Base-by-base conservation (phyloP, 208 protist species). In the Balamuthia mandrillaris region DNA sequence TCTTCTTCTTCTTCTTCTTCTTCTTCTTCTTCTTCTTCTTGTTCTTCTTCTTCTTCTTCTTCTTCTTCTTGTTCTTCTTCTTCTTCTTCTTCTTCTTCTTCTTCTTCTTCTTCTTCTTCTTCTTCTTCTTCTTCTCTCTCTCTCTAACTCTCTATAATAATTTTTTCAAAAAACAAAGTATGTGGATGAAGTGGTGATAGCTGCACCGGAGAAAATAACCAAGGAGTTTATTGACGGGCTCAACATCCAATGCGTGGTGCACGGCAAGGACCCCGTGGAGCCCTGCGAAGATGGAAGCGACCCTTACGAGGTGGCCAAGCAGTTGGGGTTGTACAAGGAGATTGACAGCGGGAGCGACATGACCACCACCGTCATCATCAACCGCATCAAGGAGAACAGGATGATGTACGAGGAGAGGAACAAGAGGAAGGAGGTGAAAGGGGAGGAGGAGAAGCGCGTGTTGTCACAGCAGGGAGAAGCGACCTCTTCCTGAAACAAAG, bases 141-240 rank as follows among this genome's bases (percentile, higher is more conserved):
- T 21, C 21, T 54, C 14, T 24, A 54, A 14, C 14, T 24, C 16
- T 54, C 21, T 21, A 24, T 54, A 54, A 14, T 54, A 14, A 24
- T 14, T 54, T 14, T 14, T 54, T 14, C 47, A 54, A 14, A 14
- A 54, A 14, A 14, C 47, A 35, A 21, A 41, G 49, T 81, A 60
- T 47, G 98, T 99, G 0, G 97, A 99, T 87, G 97, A 99, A 87
- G 97, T 99, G 6, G 90, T 99, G 31, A 97, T 99, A 87, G 97
- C 97, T n/a, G 97, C 97, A 39, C 97, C 97, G 0, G 94, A 94
- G 49, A 83, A 90, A 18, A 89, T 99, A 3, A 96, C 94, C 14
- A 92, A 96, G 65, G 95, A 96, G 51, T 72, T 98, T 6, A 95
- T 99, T 41, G 91, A 96, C 16, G 87, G 58, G n/a, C 90, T 98